These are phyloP conservation scores for Jacaranda mimosifolia DNA, from an alignment of 257 asterid genomes.

Conservation along the genomic window DNA sequence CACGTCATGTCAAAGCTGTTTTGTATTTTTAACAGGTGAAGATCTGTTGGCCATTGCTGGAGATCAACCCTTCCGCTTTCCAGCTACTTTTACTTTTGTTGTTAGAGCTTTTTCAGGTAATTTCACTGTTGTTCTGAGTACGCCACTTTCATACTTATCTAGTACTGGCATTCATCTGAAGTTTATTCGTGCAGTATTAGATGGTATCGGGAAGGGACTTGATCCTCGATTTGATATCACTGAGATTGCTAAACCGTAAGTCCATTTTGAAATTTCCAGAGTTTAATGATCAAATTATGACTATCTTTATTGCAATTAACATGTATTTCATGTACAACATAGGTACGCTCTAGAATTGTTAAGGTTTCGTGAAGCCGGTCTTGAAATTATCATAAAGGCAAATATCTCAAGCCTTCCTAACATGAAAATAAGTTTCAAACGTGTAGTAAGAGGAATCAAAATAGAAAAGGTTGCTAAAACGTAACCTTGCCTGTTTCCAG, in stretches of 20 bases:
- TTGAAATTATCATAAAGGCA: slow-evolving; percentile 86
- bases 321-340: slow-evolving; percentile 21
- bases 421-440: not conserved
- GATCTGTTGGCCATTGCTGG: slow-evolving; percentile 93
- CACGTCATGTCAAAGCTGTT: not conserved
- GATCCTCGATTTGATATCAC: slow-evolving; percentile 99
- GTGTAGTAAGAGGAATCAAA: not conserved
- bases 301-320: slow-evolving; percentile 25
- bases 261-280: slow-evolving; percentile 20
- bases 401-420: slow-evolving; percentile 17
- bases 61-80: slow-evolving; percentile 97
- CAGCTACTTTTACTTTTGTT: slow-evolving; percentile 98
- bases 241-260: slow-evolving; percentile 98
- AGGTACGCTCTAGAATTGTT: slow-evolving; percentile 96
- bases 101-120: slow-evolving; percentile 97
- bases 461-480: slow-evolving; percentile 5
- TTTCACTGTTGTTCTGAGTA: not conserved
- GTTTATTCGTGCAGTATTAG: slow-evolving; percentile 69
- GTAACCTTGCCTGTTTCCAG: slow-evolving; percentile 49
- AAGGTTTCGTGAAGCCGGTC: slow-evolving; percentile 94
- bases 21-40: slow-evolving; percentile 69
- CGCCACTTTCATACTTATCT: slow-evolving; percentile 17
- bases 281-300: not conserved
- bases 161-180: slow-evolving; percentile 35
- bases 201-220: slow-evolving; percentile 98